These are phyloP conservation scores for Emydomyces testavorans DNA, from an alignment of 2,329 filamentous ascomycete genomes.

Conservation along the genomic window DNA sequence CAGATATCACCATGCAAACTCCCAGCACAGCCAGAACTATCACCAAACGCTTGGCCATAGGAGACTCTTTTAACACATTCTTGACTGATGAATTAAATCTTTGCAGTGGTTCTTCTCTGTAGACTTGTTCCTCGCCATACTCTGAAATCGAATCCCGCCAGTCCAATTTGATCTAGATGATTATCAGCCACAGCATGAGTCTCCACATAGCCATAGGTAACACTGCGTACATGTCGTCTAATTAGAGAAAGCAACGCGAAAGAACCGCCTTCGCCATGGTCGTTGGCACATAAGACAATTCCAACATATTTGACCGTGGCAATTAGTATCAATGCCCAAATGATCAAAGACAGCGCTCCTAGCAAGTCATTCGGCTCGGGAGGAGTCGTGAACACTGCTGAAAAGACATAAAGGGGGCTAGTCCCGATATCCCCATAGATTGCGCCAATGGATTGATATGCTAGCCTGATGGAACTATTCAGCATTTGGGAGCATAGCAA, in stretches of 20 bases:
- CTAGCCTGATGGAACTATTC: slow-evolving; percentile 27
- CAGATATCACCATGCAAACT: slow-evolving; percentile 44
- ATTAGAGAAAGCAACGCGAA: slow-evolving; percentile 45
- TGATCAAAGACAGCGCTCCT: slow-evolving; percentile 44
- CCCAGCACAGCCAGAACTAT: slow-evolving; percentile 37
- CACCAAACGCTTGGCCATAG: slow-evolving; percentile 36
- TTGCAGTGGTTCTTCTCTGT: slow-evolving; percentile 35
- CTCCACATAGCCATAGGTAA: background rate
- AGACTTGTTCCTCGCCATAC: slow-evolving; percentile 39
- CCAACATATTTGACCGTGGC: slow-evolving; percentile 48
- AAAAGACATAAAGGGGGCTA: slow-evolving; percentile 47
- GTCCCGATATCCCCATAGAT: slow-evolving; percentile 52
- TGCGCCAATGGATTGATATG: slow-evolving; percentile 46
- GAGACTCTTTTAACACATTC: slow-evolving; percentile 38
- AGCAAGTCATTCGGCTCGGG: slow-evolving; percentile 40
- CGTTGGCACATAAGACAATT: slow-evolving; percentile 44
- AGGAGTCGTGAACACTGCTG: slow-evolving; percentile 40
- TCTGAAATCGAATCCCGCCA: slow-evolving; percentile 40
- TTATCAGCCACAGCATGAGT: background rate
- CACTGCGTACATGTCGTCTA: slow-evolving; percentile 37
- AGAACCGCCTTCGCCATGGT: slow-evolving; percentile 48
- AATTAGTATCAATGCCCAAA: slow-evolving; percentile 47
- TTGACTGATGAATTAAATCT: slow-evolving; percentile 35
- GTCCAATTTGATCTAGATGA: slow-evolving; percentile 40
- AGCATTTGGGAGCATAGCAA: background rate